phyloP scores from a whole-genome alignment of 2,329 filamentous ascomycete genomes.

The Passalora sequoiae region DNA sequence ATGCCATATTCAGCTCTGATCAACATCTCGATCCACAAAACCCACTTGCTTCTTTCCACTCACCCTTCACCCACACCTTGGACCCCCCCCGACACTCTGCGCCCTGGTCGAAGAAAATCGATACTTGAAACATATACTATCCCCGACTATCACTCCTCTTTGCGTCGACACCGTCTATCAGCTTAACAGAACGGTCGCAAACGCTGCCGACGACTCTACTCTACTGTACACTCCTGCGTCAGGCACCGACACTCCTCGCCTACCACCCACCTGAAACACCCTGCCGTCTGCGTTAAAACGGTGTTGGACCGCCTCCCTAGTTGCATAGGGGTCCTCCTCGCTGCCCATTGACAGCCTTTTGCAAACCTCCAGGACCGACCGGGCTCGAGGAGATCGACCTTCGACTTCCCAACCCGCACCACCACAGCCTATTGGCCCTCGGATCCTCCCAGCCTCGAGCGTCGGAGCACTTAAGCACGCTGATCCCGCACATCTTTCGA shows the following conservation, averaged over 20 bases:
- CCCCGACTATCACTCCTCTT: constrained; percentile 16
- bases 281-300: constrained; percentile 16
- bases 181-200: constrained; percentile 5
- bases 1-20: too few relatives aligned
- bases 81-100: constrained; percentile 8
- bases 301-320: constrained; percentile 20
- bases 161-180: constrained; percentile 12
- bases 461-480: constrained; percentile 38
- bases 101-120: constrained; percentile 8
- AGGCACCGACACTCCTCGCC: constrained; percentile 1
- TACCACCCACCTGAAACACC: constrained; percentile 21
- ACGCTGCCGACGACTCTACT: constrained; percentile 1
- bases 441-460: constrained; percentile 27
- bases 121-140: constrained; percentile 3
- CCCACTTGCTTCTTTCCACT: constrained; percentile 8
- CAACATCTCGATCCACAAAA: constrained; percentile 17
- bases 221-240: constrained; percentile 1
- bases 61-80: too few relatives aligned
- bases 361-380: constrained; percentile 19
- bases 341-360: constrained; percentile 25
- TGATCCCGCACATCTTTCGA: constrained; percentile 46
- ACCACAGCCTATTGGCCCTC: constrained; percentile 15
- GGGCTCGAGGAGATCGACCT: constrained; percentile 16
- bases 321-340: constrained; percentile 23
- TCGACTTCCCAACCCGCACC: constrained; percentile 9